Conservation (phyloP, 202 grass and related monocot species). For the Sporobolus alterniflorus region DNA sequence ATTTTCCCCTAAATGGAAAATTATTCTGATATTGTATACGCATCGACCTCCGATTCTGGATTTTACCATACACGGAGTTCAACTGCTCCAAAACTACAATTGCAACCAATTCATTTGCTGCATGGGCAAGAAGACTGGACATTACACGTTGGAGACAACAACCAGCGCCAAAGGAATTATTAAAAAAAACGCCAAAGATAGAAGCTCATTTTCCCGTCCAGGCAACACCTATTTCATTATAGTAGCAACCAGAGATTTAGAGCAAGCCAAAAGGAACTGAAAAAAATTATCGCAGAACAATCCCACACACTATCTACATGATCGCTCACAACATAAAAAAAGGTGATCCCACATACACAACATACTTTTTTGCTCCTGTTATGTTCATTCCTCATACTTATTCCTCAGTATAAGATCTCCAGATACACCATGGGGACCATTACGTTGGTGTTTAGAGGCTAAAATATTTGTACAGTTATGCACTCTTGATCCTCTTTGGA, state of each 20-base stretch:
- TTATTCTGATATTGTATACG: no score
- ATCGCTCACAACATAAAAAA: not conserved
- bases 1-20: no score
- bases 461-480: slow-evolving; percentile 19
- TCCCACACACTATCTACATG: slow-evolving; percentile 5
- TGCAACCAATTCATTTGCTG: not conserved
- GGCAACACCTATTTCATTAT: slow-evolving; percentile 27
- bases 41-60: not conserved
- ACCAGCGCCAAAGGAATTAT: no score
- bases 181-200: not conserved
- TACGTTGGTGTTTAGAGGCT: not conserved
- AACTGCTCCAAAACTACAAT: not conserved
- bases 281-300: slow-evolving; percentile 45
- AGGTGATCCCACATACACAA: not conserved
- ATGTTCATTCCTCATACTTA: slow-evolving; percentile 28
- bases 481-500: slow-evolving; percentile 72
- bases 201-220: not conserved
- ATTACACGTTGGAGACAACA: slow-evolving; percentile 22
- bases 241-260: slow-evolving; percentile 20
- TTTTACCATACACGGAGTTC: not conserved
- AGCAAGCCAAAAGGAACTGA: not conserved
- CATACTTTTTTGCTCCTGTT: not conserved
- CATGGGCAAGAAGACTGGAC: not conserved
- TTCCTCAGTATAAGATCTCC: slow-evolving; percentile 30
- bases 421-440: not conserved